Evolutionary conservation across 305 asterid species (phyloP).

Genomic region (Fraxinus floribunda): DNA sequence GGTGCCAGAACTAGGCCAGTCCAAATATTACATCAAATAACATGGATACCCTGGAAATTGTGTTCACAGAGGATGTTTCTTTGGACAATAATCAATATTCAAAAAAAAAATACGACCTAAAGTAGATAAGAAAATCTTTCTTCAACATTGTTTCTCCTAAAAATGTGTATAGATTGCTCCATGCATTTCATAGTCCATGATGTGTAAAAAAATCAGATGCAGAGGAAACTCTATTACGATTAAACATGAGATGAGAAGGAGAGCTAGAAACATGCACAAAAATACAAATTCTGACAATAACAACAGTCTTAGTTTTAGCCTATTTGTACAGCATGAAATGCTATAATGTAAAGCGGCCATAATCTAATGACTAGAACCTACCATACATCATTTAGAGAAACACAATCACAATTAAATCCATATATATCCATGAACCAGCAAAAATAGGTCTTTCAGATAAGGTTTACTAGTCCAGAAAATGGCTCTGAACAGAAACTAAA

Average conservation of each 20-base stretch:
- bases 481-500: not conserved
- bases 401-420: not conserved
- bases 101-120: not conserved
- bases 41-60: not conserved
- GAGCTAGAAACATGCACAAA: not conserved
- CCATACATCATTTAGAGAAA: conserved; percentile 7
- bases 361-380: conserved; percentile 17
- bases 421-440: not conserved
- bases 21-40: not conserved
- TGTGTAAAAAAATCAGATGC: not conserved
- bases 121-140: not conserved
- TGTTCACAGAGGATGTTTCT: not conserved
- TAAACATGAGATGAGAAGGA: not conserved
- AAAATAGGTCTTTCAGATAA: not conserved
- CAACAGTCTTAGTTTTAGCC: not conserved
- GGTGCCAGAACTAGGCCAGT: not conserved
- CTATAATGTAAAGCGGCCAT: conserved; percentile 10
- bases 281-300: not conserved
- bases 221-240: not conserved
- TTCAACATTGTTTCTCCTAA: not conserved
- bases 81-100: not conserved
- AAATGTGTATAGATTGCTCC: not conserved
- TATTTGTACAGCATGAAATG: conserved; percentile 7
- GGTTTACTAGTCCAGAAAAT: conserved; percentile 1
- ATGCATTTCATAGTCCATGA: not conserved